These are phyloP conservation scores for Chalciporus piperatoides DNA, from an alignment of 1,284 basidiomycete species.

Conservation along the genomic window DNA sequence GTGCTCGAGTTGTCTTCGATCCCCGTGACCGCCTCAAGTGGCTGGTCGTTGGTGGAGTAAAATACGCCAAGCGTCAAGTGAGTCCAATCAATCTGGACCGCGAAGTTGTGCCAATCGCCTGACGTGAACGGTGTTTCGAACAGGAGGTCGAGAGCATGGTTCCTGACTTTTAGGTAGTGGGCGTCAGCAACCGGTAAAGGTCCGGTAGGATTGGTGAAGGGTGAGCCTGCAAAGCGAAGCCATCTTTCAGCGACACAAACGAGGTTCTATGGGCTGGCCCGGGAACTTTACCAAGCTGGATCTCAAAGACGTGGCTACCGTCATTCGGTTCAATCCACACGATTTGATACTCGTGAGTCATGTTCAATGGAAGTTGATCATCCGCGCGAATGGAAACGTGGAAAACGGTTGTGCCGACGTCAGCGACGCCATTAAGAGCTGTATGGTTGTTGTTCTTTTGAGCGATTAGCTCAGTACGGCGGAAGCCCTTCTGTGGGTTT, in stretches of 20 bases:
- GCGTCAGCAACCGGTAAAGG: constrained; percentile 38
- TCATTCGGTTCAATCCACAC: constrained; percentile 61
- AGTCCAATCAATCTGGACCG: constrained; percentile 55
- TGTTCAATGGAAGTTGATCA: constrained; percentile 43
- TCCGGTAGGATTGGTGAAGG: constrained; percentile 51
- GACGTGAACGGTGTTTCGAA: constrained; percentile 47
- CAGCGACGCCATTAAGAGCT: constrained; percentile 40
- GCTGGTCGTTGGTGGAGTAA: constrained; percentile 43
- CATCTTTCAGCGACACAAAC: too few species aligned
- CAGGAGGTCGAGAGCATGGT: constrained; percentile 50
- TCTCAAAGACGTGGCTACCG: constrained; percentile 53
- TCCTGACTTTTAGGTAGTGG: constrained; percentile 48
- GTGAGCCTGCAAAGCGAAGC: constrained; percentile 39
- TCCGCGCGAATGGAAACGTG: constrained; percentile 54
- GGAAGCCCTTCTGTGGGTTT: constrained; percentile 47
- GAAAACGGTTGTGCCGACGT: constrained; percentile 46
- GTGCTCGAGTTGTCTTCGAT: constrained; percentile 41
- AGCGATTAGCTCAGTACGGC: constrained; percentile 57
- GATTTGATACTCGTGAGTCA: constrained; percentile 56
- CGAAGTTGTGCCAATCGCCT: constrained; percentile 57
- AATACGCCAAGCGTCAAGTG: constrained; percentile 45
- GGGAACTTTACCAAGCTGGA: constrained; percentile 44
- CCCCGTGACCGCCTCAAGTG: constrained; percentile 41
- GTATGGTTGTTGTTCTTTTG: constrained; percentile 40
- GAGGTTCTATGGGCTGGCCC: too few species aligned